Conservation (phyloP, 768 basidiomycete species). For the Austroboletus eburneus region DNA sequence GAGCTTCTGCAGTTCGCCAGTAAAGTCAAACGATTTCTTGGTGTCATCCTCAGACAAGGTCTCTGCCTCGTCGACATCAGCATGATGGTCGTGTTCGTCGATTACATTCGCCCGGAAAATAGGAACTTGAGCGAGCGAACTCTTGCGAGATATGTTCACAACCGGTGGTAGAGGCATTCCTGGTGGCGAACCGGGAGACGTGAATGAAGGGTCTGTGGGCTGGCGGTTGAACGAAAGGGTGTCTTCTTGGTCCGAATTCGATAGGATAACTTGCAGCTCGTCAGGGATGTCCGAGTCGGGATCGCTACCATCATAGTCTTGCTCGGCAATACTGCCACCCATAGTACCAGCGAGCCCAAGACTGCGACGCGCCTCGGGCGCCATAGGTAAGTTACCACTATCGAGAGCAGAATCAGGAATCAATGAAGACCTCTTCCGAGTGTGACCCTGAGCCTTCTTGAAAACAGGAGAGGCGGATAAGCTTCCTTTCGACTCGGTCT, state of each 20-base stretch:
- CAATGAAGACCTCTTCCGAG: conserved; percentile 25
- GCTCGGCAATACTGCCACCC: conserved; percentile 49
- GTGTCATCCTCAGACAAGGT: conserved; percentile 59
- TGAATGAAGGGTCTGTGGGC: conserved; percentile 5
- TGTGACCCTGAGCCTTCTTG: conserved; percentile 25
- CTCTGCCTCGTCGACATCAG: conserved; percentile 38
- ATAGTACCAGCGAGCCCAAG: conserved; percentile 66
- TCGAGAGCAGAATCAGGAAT: conserved; percentile 11
- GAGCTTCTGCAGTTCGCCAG: conserved; percentile 66
- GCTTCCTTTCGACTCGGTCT: conserved; percentile 22
- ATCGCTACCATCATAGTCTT: conserved; percentile 51
- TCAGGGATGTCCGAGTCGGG: conserved; percentile 80
- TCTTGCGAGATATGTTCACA: conserved; percentile 1
- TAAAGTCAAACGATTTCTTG: conserved; percentile 81
- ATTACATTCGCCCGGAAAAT: conserved; percentile 43
- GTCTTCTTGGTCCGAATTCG: conserved; percentile 39
- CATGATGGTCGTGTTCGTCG: conserved; percentile 41
- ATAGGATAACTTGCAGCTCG: conserved; percentile 64
- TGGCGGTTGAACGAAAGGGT: conserved; percentile 32
- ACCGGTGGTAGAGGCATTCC: conserved; percentile 35
- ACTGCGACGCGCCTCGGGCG: conserved; percentile 49
- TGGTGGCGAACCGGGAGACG: conserved; percentile 44
- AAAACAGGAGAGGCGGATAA: conserved; percentile 33
- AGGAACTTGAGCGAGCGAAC: conserved; percentile 27
- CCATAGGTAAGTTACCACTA: conserved; percentile 35